These are phyloP conservation scores for Diaporthe citriasiana DNA, from an alignment of 2,329 filamentous ascomycete species.

Conservation along the genomic window DNA sequence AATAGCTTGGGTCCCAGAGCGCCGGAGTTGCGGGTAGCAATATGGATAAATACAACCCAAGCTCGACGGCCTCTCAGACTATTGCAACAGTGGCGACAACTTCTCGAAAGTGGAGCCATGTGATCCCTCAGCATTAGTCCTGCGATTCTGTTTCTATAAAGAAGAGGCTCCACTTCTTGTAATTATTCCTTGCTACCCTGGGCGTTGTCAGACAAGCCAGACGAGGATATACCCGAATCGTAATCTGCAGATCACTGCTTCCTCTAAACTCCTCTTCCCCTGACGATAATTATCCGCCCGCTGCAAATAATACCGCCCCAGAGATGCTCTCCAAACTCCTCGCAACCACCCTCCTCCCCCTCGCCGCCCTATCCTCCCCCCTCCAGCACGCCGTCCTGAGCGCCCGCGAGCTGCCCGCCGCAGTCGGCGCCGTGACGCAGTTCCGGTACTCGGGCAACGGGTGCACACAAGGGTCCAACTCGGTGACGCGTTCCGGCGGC, in stretches of 20 bases:
- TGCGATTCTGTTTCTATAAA: background rate
- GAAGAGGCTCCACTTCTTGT: background rate
- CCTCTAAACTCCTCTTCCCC: too few relatives aligned
- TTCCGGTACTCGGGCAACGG: constrained; percentile 55
- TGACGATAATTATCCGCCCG: background rate
- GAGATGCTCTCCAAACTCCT: constrained; percentile 40
- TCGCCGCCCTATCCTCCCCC: constrained; percentile 42
- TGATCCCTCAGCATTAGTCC: background rate
- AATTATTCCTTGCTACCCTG: background rate
- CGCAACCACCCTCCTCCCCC: constrained; percentile 44
- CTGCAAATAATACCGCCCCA: background rate
- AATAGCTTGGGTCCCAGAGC: constrained; percentile 33
- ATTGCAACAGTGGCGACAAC: constrained; percentile 16
- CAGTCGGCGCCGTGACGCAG: constrained; percentile 49
- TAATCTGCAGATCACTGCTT: background rate
- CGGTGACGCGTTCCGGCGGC: constrained; percentile 50
- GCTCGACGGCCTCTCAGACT: constrained; percentile 23
- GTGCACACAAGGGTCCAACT: constrained; percentile 52
- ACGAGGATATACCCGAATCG: constrained; percentile 2
- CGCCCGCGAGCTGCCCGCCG: constrained; percentile 44
- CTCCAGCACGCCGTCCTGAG: constrained; percentile 3
- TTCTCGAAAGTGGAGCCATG: constrained; percentile 13
- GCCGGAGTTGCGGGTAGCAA: constrained; percentile 30
- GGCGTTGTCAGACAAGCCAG: constrained; percentile 25
- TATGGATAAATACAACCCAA: constrained; percentile 40